These are phyloP conservation scores for Teunomyces kruisii DNA, from an alignment of 805 yeast genomes.

Conservation along the genomic window DNA sequence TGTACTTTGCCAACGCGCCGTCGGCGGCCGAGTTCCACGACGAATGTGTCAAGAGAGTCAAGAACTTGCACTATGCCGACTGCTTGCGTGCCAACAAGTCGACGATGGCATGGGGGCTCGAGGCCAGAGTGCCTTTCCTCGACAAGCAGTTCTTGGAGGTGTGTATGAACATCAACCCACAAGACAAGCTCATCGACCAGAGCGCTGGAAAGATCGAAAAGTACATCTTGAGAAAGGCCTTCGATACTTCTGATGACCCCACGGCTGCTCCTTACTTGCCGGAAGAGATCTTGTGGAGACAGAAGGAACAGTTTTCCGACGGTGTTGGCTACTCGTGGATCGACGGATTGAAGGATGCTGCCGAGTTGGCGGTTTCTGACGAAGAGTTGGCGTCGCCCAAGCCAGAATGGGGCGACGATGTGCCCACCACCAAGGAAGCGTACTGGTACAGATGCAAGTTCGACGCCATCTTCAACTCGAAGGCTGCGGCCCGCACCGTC, in stretches of 20 bases:
- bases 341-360: conserved; percentile 94
- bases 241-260: conserved; percentile 88
- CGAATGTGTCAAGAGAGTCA: conserved; percentile 93
- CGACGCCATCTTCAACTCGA: conserved; percentile 82
- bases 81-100: conserved; percentile 99
- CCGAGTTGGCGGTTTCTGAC: conserved; percentile 81
- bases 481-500: conserved; percentile 93
- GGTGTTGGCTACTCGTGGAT: conserved; percentile 99
- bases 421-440: conserved; percentile 98
- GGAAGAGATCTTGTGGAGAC: conserved; percentile 97
- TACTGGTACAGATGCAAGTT: conserved; percentile 98
- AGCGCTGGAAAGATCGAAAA: conserved; percentile 84
- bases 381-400: conserved; percentile 89
- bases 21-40: conserved; percentile 88
- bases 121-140: conserved; percentile 98
- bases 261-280: conserved; percentile 84
- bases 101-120: conserved; percentile 99
- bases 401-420: conserved; percentile 93
- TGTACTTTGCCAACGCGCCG: conserved; percentile 97
- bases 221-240: conserved; percentile 95
- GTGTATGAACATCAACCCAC: conserved; percentile 92
- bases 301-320: conserved; percentile 98
- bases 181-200: conserved; percentile 79
- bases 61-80: conserved; percentile 96
- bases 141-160: conserved; percentile 90